Evolutionary conservation across 805 yeast species (phyloP).

Genomic region (Komagataella ulmi): DNA sequence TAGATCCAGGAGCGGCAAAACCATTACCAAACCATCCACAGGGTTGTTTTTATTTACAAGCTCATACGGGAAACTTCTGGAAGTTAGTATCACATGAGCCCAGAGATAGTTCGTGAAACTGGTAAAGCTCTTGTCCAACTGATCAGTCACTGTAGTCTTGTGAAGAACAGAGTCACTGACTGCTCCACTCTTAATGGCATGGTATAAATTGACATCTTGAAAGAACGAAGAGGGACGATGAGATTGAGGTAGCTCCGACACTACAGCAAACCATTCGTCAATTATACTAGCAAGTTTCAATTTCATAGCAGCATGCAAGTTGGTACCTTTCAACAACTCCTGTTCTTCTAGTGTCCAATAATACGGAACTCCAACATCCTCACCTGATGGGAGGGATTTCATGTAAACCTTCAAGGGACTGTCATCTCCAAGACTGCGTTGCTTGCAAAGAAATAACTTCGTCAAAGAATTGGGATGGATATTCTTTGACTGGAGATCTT

Average conservation of each 20-base stretch:
- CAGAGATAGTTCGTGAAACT: constrained; percentile 60
- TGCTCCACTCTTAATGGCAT: constrained; percentile 3
- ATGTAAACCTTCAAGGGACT: background rate
- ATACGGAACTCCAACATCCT: constrained; percentile 44
- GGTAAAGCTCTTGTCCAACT: constrained; percentile 31
- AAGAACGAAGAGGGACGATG: constrained; percentile 8
- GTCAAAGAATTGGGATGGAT: background rate
- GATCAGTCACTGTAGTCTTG: constrained; percentile 11
- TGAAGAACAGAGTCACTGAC: background rate
- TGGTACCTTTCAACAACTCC: constrained; percentile 48
- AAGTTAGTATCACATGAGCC: constrained; percentile 57
- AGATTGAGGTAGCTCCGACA: constrained; percentile 9
- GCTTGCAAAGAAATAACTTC: background rate
- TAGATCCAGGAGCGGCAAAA: constrained; percentile 68
- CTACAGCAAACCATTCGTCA: constrained; percentile 42
- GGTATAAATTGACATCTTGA: constrained; percentile 15
- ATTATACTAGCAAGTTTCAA: constrained; percentile 30
- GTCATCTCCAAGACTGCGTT: background rate
- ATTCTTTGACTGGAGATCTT: background rate
- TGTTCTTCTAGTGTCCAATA: constrained; percentile 48
- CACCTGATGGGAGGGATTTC: constrained; percentile 10
- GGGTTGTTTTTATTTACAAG: constrained; percentile 26
- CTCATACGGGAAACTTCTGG: constrained; percentile 73
- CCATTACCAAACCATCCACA: constrained; percentile 30
- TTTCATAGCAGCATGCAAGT: constrained; percentile 42